A percentile compares a stretch with the other conserved stretches of the same genome.
phyloP scores from a whole-genome alignment of 2,329 filamentous ascomycete genomes.

The Penicillium polonicum region DNA sequence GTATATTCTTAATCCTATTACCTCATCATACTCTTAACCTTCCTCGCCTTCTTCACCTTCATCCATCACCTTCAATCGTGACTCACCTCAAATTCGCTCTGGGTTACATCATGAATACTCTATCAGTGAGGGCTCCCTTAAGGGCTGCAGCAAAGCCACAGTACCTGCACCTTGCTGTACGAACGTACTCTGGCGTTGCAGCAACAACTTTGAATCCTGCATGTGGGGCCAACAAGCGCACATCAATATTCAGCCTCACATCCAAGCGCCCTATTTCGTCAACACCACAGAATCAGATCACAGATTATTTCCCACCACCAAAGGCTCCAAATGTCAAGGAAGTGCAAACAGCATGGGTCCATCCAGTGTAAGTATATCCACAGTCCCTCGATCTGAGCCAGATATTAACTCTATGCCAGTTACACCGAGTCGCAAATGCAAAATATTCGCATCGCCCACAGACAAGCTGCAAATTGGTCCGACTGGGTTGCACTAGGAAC shows the following conservation, averaged over 20 bases:
- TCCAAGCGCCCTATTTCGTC: constrained; percentile 40
- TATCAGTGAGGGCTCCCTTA: constrained; percentile 29
- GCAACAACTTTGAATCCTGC: constrained; percentile 19
- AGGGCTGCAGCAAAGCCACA: constrained; percentile 30
- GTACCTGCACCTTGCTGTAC: constrained; percentile 25
- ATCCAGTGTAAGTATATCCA: constrained; percentile 52
- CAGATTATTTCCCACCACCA: constrained; percentile 58
- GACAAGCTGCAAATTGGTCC: constrained; percentile 67
- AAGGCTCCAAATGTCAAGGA: constrained; percentile 61
- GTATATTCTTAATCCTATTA: neutral
- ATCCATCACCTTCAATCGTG: neutral
- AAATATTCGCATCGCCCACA: constrained; percentile 70
- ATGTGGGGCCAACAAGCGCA: constrained; percentile 16
- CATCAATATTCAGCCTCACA: neutral
- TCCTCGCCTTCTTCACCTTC: neutral
- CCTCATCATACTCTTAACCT: neutral
- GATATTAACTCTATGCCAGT: constrained; percentile 27
- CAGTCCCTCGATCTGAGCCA: neutral
- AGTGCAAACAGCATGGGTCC: constrained; percentile 67
- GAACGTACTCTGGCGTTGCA: constrained; percentile 27
- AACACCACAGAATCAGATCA: constrained; percentile 37
- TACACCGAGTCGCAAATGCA: constrained; percentile 81
- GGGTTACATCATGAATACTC: constrained; percentile 29
- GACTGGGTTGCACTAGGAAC: constrained; percentile 77
- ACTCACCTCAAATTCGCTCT: neutral